These are phyloP conservation scores for Oxyria digyna DNA, from an alignment of 148 eudicot species.

Conservation along the genomic window DNA sequence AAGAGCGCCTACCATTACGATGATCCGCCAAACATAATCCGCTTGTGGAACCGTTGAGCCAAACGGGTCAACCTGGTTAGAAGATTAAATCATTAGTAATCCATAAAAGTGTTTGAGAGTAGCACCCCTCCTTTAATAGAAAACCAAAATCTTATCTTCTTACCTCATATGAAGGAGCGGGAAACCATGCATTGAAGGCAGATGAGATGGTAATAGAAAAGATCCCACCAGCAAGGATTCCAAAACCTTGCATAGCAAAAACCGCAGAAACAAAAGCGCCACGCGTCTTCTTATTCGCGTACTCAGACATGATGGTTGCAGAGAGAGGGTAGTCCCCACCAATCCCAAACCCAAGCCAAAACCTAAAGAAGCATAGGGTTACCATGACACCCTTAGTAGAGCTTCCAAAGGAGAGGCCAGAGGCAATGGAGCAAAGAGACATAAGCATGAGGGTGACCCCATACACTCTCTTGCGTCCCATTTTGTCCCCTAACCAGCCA, in stretches of 20 bases:
- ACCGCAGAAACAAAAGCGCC: conserved; percentile 54
- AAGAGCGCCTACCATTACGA: conserved; percentile 40
- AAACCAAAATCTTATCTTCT: background rate
- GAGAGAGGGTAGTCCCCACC: conserved; percentile 61
- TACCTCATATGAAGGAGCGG: conserved; percentile 22
- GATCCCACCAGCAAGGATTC: conserved; percentile 45
- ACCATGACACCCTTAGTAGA: conserved; percentile 29
- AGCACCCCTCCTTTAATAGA: too few relatives aligned
- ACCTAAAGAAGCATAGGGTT: conserved; percentile 50
- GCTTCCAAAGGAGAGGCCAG: conserved; percentile 43
- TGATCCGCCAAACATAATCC: conserved; percentile 46
- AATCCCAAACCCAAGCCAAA: conserved; percentile 56
- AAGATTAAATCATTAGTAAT: background rate
- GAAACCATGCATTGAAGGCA: conserved; percentile 28
- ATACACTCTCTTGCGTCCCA: conserved; percentile 50
- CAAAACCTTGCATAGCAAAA: conserved; percentile 63
- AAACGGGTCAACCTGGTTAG: conserved; percentile 1
- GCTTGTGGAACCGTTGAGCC: conserved; percentile 34
- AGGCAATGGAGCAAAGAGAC: conserved; percentile 37
- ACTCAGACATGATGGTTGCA: conserved; percentile 60
- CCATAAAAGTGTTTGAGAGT: background rate
- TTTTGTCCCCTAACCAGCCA: conserved; percentile 64
- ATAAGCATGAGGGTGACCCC: conserved; percentile 54
- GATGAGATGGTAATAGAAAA: conserved; percentile 33
- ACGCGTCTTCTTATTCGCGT: conserved; percentile 55